A percentile compares a stretch with the other conserved stretches of the same genome.
These are phyloP conservation scores for Backusella luteola DNA, from an alignment of 192 early-diverging fungal species.

Conservation along the genomic window DNA sequence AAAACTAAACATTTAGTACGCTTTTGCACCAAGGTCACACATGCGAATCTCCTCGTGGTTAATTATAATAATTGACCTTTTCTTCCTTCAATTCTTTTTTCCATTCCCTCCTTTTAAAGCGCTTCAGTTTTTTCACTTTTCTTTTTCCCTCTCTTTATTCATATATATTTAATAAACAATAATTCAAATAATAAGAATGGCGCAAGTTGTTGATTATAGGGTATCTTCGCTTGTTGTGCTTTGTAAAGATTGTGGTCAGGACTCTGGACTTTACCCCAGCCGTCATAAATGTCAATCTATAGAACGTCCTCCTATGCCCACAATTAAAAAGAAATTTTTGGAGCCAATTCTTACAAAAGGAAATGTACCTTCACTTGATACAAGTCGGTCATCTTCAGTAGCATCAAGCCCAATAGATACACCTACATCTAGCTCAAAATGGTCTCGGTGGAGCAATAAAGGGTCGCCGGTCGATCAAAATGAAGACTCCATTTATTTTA, in stretches of 20 bases:
- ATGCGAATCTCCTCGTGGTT: not conserved
- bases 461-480: slow-evolving; percentile 9
- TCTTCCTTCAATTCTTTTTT: not conserved
- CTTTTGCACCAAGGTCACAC: not conserved
- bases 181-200: slow-evolving; percentile 24
- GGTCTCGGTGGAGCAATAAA: not conserved
- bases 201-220: slow-evolving; percentile 48
- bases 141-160: not conserved
- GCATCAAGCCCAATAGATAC: not conserved
- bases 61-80: not conserved
- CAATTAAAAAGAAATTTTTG: not conserved
- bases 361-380: not conserved
- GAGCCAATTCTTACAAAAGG: not conserved
- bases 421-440: not conserved
- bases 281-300: slow-evolving; percentile 44
- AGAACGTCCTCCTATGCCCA: slow-evolving; percentile 20
- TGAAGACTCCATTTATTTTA: slow-evolving; percentile 34
- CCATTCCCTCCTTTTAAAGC: not conserved
- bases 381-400: not conserved
- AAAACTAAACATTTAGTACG: not conserved
- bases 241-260: slow-evolving; percentile 61
- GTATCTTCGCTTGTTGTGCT: slow-evolving; percentile 54
- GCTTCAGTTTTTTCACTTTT: not conserved
- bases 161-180: not conserved
- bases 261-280: slow-evolving; percentile 59